Evolutionary conservation across 2,329 filamentous ascomycete genomes (phyloP), one percentile per base, ranked within the genome.

Genomic region (Teratosphaeria pseudoeucalypti): DNA sequence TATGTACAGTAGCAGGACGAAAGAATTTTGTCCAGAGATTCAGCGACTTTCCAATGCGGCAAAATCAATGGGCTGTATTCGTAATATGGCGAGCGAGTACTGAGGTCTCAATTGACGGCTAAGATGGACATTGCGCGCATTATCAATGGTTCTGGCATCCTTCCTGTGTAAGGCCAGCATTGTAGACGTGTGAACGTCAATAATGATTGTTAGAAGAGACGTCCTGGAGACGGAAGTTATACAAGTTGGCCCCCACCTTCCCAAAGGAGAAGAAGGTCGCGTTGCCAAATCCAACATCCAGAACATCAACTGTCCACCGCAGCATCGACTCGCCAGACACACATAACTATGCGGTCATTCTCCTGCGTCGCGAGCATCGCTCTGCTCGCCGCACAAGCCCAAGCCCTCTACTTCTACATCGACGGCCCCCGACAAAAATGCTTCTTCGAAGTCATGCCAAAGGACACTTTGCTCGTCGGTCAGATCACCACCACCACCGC

Each of bases 381-480:
- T 10, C 62, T 72, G 76, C 77, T 67, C 72, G 81, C 62, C 54
- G 71, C 81, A 39, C 85, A 85, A 61, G 85, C 88, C 63, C 88
- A 91, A 73, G 91, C 92, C 59, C 83, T 99, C 61, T 92, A 95
- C 85, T 95, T 99, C 82, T 97, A 89, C 80, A 86, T 97, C 75
- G 91, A 97, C 74, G 89, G 88, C 70, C 82, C 83, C 56, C 79
- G 84, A 65, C 87, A 90, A 67, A 96, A 95, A 79, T 99, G 94
- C 78, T 99, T 99, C 85, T 95, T 89, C 78, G 94, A 99, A 79
- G 92, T 97, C 76, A 83, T 99, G 61, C 92, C 94, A 66, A 96
- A 97, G 81, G 92, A 96, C 75, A 97, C 94, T 14, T 79, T 99
- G 60, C 92, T 99, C 59, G 92, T 96, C 61, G 94, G 85, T 87